Conservation (phyloP, 139 green algal species). For the Picochlorum sp. region DNA sequence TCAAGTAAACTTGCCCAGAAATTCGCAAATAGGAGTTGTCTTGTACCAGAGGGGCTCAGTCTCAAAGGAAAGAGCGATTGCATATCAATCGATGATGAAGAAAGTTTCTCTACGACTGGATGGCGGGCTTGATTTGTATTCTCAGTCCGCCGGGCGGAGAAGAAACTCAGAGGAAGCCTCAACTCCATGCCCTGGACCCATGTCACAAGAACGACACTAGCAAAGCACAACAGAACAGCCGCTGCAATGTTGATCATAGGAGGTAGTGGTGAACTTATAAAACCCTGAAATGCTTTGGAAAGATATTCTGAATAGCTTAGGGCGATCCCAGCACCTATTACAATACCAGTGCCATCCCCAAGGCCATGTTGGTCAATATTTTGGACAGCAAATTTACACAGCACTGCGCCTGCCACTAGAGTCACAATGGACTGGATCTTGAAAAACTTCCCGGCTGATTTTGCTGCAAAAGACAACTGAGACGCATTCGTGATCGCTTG, state of each 20-base stretch:
- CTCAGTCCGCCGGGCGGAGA: not conserved
- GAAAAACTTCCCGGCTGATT: not conserved
- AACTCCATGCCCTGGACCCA: conserved; percentile 17
- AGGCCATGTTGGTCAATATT: conserved; percentile 2
- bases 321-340: conserved; percentile 20
- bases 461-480: conserved; percentile 1
- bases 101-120: not conserved
- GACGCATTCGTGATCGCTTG: conserved; percentile 1
- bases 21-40: conserved; percentile 32
- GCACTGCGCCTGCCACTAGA: conserved; percentile 9
- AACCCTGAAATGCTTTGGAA: not conserved
- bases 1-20: conserved; percentile 20
- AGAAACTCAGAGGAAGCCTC: conserved; percentile 22
- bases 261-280: not conserved
- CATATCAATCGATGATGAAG: not conserved
- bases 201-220: not conserved
- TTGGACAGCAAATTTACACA: conserved; percentile 13
- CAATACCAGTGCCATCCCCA: conserved; percentile 11
- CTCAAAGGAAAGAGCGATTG: conserved; percentile 16
- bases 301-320: not conserved
- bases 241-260: not conserved
- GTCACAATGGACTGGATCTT: conserved; percentile 1
- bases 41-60: conserved; percentile 17
- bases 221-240: not conserved
- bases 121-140: not conserved